A percentile compares a stretch with the other conserved stretches of the same genome.
phyloP scores from a whole-genome alignment of 2,329 filamentous ascomycete genomes.

The Magnaporthiopsis incrustans region DNA sequence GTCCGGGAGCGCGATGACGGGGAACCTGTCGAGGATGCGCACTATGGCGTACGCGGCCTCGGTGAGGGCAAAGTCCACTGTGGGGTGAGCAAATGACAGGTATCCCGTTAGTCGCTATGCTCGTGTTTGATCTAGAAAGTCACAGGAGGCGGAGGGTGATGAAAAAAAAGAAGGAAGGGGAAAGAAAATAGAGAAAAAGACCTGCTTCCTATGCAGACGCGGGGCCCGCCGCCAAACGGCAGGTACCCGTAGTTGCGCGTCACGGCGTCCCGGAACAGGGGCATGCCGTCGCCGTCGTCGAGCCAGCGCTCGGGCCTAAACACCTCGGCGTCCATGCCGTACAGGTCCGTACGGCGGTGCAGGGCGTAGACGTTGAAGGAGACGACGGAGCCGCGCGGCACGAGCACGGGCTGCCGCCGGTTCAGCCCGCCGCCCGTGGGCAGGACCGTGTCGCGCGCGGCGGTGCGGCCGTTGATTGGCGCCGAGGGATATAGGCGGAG shows the following conservation, averaged over 20 bases:
- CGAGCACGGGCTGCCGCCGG: slow-evolving; percentile 32
- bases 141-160: no score
- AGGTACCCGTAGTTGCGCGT: slow-evolving; percentile 8
- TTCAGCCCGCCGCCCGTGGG: slow-evolving; percentile 38
- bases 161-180: not conserved
- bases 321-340: slow-evolving; percentile 9
- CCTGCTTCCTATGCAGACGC: slow-evolving; percentile 7
- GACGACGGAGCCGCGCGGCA: slow-evolving; percentile 32
- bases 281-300: not conserved
- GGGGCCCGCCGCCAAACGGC: slow-evolving; percentile 10
- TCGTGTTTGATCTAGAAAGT: no score
- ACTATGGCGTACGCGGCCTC: slow-evolving; percentile 5
- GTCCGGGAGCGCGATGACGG: not conserved
- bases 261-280: not conserved
- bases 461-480: slow-evolving; percentile 12
- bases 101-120: not conserved
- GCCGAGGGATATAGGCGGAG: slow-evolving; percentile 16
- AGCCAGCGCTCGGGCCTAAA: slow-evolving; percentile 11
- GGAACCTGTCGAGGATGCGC: slow-evolving; percentile 4
- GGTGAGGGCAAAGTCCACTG: slow-evolving; percentile 5
- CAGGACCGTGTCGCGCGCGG: slow-evolving; percentile 27
- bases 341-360: slow-evolving; percentile 16
- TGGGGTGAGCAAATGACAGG: not conserved
- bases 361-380: slow-evolving; percentile 28
- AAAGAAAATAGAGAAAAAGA: not conserved